Percentiles rank a stretch among this genome's conserved stretches.
These are phyloP conservation scores for Piper longum DNA, from an alignment of 164 flowering plant genomes.

Conservation along the genomic window DNA sequence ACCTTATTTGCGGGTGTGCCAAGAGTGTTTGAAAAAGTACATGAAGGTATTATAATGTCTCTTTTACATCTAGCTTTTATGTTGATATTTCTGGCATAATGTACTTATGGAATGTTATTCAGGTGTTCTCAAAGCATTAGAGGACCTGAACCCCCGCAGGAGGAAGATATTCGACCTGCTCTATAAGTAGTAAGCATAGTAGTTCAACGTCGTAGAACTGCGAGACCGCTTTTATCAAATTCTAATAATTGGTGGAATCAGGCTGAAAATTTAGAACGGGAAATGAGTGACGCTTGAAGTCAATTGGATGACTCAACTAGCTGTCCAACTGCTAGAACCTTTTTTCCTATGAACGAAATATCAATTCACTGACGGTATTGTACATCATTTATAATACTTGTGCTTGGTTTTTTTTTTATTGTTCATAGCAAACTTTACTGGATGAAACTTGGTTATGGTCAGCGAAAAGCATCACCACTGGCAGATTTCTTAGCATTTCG, in stretches of 20 bases:
- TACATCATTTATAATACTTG: background rate
- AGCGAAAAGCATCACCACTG: conserved; percentile 65
- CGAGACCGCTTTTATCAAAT: background rate
- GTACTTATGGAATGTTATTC: conserved; percentile 8
- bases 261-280: no score
- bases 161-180: conserved; percentile 50
- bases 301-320: no score
- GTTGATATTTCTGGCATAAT: background rate
- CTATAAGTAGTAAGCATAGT: conserved; percentile 48
- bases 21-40: conserved; percentile 73
- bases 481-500: conserved; percentile 88
- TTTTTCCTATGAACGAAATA: background rate
- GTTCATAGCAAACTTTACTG: conserved; percentile 58
- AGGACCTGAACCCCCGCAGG: conserved; percentile 57
- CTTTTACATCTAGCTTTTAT: background rate
- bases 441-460: conserved; percentile 73
- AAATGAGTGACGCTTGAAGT: no score
- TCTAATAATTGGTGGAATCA: background rate
- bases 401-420: background rate
- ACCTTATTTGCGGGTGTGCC: conserved; percentile 92
- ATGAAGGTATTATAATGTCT: conserved; percentile 46
- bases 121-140: conserved; percentile 56
- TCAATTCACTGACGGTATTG: background rate
- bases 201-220: background rate
- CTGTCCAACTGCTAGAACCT: no score